Conservation (phyloP, 257 asterid species). For the Solanum sejunctum region DNA sequence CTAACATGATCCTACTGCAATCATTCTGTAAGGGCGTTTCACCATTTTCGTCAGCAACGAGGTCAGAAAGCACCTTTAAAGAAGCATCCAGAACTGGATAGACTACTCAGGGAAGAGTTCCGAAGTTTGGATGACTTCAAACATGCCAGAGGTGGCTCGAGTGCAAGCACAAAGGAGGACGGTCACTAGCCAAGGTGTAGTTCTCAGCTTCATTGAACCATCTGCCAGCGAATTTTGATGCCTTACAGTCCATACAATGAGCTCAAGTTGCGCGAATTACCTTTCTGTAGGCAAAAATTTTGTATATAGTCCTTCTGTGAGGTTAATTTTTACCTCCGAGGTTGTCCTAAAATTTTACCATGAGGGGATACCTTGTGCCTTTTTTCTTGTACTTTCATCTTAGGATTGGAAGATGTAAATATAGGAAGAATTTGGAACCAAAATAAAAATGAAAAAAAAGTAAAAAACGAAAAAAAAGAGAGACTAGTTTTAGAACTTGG, state of each 20-base stretch:
- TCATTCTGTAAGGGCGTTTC: constrained; percentile 62
- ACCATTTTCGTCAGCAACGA: constrained; percentile 44
- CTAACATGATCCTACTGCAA: neutral
- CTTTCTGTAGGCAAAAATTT: neutral
- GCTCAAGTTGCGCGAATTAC: neutral
- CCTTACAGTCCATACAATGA: constrained; percentile 1
- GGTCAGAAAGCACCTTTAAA: constrained; percentile 25
- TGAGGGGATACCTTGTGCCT: neutral
- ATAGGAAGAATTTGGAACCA: neutral
- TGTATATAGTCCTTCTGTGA: constrained; percentile 4
- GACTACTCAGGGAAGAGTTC: constrained; percentile 50
- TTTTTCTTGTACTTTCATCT: neutral
- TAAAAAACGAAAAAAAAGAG: neutral
- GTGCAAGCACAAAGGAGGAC: constrained; percentile 12
- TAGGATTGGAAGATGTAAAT: neutral
- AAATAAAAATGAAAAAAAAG: neutral
- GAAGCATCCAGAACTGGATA: constrained; percentile 65
- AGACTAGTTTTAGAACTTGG: neutral
- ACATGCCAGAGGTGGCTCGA: constrained; percentile 35
- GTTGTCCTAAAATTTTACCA: neutral
- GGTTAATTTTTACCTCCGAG: neutral
- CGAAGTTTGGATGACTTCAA: constrained; percentile 59
- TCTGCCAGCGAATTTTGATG: neutral
- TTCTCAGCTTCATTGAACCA: neutral
- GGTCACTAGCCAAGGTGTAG: constrained; percentile 1